Conservation (phyloP, 805 yeast species). For the Candida broadrunensis region DNA sequence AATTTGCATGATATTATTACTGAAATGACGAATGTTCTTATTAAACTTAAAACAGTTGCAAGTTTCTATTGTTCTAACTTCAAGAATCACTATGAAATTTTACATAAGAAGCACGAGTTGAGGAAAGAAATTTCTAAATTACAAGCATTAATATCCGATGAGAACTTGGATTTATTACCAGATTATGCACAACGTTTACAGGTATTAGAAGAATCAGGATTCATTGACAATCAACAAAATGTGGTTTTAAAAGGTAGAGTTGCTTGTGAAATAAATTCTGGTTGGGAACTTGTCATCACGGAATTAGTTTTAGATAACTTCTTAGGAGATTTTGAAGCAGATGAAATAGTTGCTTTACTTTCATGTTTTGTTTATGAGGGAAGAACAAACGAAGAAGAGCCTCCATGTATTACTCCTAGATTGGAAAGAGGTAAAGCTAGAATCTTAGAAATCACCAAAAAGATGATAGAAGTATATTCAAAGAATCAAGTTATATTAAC, state of each 20-base stretch:
- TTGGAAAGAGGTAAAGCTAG: slow-evolving; percentile 65
- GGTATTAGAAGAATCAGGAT: slow-evolving; percentile 75
- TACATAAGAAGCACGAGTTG: slow-evolving; percentile 45
- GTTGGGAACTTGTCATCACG: slow-evolving; percentile 87
- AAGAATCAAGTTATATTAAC: slow-evolving; percentile 73
- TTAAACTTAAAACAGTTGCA: slow-evolving; percentile 21
- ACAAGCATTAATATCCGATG: slow-evolving; percentile 71
- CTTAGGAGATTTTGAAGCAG: slow-evolving; percentile 89
- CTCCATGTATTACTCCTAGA: slow-evolving; percentile 68
- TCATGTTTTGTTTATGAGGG: slow-evolving; percentile 96
- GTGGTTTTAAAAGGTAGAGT: slow-evolving; percentile 88
- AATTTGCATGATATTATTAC: slow-evolving; percentile 34
- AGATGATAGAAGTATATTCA: slow-evolving; percentile 58
- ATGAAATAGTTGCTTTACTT: slow-evolving; percentile 91
- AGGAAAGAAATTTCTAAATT: slow-evolving; percentile 51
- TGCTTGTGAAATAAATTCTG: slow-evolving; percentile 88
- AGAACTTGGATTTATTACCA: slow-evolving; percentile 84
- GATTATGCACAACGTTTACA: slow-evolving; percentile 87
- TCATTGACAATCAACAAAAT: slow-evolving; percentile 72
- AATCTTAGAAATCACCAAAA: slow-evolving; percentile 68
- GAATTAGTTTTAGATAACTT: slow-evolving; percentile 90
- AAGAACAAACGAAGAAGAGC: slow-evolving; percentile 59
- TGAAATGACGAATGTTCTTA: slow-evolving; percentile 32
- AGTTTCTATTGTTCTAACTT: slow-evolving; percentile 42
- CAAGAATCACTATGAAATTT: slow-evolving; percentile 39